Conservation (phyloP, 1,284 basidiomycete genomes). For the Irpex sp. region DNA sequence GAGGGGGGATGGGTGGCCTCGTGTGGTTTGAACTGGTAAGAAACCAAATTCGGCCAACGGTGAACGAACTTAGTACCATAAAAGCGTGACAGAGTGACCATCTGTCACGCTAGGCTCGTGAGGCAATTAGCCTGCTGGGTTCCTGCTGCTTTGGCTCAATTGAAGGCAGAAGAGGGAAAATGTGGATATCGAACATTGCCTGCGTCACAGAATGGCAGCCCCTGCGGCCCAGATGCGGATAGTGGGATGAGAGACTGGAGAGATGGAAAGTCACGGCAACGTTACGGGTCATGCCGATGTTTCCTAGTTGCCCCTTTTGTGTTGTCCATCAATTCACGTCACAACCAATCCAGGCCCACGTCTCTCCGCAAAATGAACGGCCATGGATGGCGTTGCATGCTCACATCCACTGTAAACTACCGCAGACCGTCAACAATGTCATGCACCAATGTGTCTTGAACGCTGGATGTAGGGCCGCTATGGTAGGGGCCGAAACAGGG, state of each 20-base stretch:
- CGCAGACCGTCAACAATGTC: too few relatives aligned
- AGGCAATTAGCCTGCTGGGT: not conserved
- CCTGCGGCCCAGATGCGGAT: not conserved
- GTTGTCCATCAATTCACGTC: not conserved
- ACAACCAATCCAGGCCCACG: not conserved
- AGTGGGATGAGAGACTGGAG: not conserved
- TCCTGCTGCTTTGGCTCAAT: not conserved
- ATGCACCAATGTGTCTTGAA: too few relatives aligned
- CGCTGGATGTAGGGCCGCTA: too few relatives aligned
- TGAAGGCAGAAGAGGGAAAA: not conserved
- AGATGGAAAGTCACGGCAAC: not conserved
- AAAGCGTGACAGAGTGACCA: conserved; percentile 27
- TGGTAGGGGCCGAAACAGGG: too few relatives aligned
- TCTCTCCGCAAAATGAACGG: too few relatives aligned
- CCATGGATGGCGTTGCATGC: too few relatives aligned
- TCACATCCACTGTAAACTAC: too few relatives aligned
- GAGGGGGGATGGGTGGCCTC: conserved; percentile 10
- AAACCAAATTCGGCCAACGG: conserved; percentile 31
- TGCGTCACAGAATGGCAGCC: too few relatives aligned
- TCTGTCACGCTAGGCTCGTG: not conserved
- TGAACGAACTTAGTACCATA: conserved; percentile 26
- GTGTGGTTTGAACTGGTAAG: conserved; percentile 29
- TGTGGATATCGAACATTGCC: too few relatives aligned
- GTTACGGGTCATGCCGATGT: conserved; percentile 7
- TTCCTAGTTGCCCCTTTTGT: conserved; percentile 18